Evolutionary conservation across 106 monocot species (phyloP).

Genomic region (Dendrobium officinale): DNA sequence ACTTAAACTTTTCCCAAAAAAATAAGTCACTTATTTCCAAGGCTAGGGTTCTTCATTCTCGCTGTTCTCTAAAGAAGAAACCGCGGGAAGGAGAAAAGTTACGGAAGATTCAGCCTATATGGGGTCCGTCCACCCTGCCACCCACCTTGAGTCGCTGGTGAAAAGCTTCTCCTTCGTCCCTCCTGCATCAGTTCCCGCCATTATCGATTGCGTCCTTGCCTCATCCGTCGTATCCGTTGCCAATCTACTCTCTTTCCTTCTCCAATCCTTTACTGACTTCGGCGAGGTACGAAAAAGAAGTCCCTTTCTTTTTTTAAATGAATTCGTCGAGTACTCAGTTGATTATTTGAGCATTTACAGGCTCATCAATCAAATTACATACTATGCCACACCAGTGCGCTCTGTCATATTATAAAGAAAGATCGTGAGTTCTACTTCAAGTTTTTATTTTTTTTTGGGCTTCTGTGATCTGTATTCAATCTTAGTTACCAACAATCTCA

Average conservation of each 20-base stretch:
- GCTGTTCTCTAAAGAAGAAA: background rate
- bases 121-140: background rate
- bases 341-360: conserved; percentile 7
- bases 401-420: conserved; percentile 53
- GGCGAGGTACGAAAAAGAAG: conserved; percentile 18
- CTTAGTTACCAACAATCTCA: background rate
- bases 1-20: background rate
- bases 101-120: background rate
- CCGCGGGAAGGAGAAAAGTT: background rate
- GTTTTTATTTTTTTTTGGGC: background rate
- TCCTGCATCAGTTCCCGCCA: conserved; percentile 47
- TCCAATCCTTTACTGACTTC: conserved; percentile 33
- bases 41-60: background rate
- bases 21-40: background rate
- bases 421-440: conserved; percentile 17
- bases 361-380: conserved; percentile 15
- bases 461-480: background rate
- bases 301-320: background rate
- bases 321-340: background rate
- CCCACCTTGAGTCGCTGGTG: conserved; percentile 39
- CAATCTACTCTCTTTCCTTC: conserved; percentile 48
- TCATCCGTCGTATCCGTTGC: conserved; percentile 41
- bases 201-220: conserved; percentile 76
- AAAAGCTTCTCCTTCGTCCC: conserved; percentile 49
- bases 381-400: conserved; percentile 27